Conservation (phyloP, 352 stramenopile species). For the Phytophthora pinifolia region DNA sequence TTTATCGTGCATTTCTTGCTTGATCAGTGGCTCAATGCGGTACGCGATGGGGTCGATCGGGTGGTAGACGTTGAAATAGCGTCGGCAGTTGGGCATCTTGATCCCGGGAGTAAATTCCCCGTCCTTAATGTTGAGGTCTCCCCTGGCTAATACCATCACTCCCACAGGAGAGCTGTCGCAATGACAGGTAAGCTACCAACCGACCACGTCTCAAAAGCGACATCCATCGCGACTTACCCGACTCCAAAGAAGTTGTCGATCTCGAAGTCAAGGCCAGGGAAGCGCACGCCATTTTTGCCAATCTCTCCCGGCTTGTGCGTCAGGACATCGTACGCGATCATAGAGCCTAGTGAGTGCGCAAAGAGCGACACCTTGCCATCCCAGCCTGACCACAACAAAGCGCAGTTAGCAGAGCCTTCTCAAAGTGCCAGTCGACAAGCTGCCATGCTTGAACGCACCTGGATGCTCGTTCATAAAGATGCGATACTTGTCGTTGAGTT, state of each 20-base stretch:
- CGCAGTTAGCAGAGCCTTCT: not conserved
- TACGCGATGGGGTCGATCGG: constrained; percentile 92
- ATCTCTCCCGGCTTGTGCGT: constrained; percentile 69
- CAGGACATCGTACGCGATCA: constrained; percentile 93
- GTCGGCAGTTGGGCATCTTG: constrained; percentile 73
- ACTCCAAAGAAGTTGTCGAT: constrained; percentile 88
- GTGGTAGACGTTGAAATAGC: constrained; percentile 93
- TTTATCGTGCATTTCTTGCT: constrained; percentile 88
- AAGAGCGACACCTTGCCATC: constrained; percentile 90
- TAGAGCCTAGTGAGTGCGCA: constrained; percentile 87
- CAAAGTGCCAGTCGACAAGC: not conserved
- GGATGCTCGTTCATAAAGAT: constrained; percentile 90
- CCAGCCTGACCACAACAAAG: constrained; percentile 46
- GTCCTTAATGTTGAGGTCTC: constrained; percentile 75
- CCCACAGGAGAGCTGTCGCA: constrained; percentile 68
- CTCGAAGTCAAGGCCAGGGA: constrained; percentile 80
- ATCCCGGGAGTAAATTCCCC: constrained; percentile 79
- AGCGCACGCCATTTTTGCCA: constrained; percentile 67
- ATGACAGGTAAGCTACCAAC: constrained; percentile 3
- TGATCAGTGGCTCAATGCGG: constrained; percentile 88
- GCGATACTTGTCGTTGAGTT: constrained; percentile 90
- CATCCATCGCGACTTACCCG: constrained; percentile 40
- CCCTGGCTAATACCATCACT: constrained; percentile 82
- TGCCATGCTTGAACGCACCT: constrained; percentile 22
- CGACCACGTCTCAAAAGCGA: too few species aligned